These are phyloP conservation scores for Lipomyces sp. DNA, from an alignment of 805 yeast species.

Conservation along the genomic window DNA sequence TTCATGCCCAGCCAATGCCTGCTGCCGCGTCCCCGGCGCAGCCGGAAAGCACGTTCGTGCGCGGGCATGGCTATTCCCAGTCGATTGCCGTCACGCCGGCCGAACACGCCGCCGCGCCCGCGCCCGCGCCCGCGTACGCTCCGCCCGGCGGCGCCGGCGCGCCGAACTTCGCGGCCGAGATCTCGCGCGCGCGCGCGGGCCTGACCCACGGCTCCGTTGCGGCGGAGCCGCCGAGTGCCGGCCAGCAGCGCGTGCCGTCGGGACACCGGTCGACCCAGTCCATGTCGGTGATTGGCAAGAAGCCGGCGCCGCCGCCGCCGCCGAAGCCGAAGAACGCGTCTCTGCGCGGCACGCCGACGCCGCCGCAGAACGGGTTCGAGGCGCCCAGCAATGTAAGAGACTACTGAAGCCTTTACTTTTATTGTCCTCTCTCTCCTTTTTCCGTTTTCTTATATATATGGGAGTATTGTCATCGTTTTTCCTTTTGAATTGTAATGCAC, in stretches of 20 bases:
- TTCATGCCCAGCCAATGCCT: neutral
- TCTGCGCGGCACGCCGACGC: slow-evolving; percentile 22
- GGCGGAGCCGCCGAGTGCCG: slow-evolving; percentile 3
- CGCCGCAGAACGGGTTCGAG: neutral
- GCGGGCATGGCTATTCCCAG: slow-evolving; percentile 24
- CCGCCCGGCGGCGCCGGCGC: neutral
- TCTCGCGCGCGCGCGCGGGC: slow-evolving; percentile 29
- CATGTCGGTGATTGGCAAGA: slow-evolving; percentile 25
- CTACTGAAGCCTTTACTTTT: slow-evolving; percentile 5
- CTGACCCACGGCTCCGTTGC: slow-evolving; percentile 25
- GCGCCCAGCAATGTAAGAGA: slow-evolving; percentile 17
- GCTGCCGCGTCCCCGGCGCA: slow-evolving; percentile 3
- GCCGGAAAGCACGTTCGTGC: slow-evolving; percentile 3
- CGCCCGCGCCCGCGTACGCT: slow-evolving; percentile 7
- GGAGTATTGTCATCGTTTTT: neutral
- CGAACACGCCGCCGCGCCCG: neutral
- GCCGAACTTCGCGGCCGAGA: slow-evolving; percentile 39
- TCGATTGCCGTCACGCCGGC: slow-evolving; percentile 14
- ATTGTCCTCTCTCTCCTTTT: neutral
- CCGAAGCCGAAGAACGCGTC: slow-evolving; percentile 19
- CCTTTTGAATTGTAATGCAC: neutral
- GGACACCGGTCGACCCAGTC: slow-evolving; percentile 23
- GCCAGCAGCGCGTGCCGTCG: slow-evolving; percentile 21
- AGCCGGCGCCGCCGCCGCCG: slow-evolving; percentile 31
- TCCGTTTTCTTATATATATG: neutral